phyloP scores from a whole-genome alignment of 208 protist genomes.

The Entamoeba nuttalli region DNA sequence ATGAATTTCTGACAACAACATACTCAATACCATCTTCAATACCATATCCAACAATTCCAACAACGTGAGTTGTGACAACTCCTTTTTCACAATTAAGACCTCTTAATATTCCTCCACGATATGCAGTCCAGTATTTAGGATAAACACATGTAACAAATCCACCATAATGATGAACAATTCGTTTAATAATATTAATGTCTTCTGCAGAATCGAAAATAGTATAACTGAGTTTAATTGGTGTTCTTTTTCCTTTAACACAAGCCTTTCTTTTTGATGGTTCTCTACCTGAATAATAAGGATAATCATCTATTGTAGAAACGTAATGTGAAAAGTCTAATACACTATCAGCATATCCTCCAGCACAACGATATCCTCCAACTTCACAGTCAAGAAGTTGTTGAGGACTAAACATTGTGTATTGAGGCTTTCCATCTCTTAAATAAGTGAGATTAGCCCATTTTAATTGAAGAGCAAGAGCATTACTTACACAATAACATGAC shows the following conservation, averaged over 20 bases:
- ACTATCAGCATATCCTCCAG: neutral
- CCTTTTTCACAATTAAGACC: neutral
- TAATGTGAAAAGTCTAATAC: neutral
- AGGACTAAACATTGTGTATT: neutral
- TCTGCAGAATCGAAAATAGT: neutral
- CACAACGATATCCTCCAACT: neutral
- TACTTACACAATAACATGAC: neutral
- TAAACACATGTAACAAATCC: neutral
- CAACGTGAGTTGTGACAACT: neutral
- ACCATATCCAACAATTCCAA: constrained; percentile 25
- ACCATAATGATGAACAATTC: neutral
- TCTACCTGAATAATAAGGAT: neutral
- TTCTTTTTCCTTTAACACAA: neutral
- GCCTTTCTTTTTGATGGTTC: neutral
- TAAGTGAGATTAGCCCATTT: neutral
- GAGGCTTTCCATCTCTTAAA: neutral
- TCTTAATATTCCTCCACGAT: neutral
- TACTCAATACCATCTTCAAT: neutral
- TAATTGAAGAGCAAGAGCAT: neutral
- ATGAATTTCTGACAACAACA: neutral
- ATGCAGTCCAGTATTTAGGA: neutral
- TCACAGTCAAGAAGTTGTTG: neutral
- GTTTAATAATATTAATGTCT: neutral
- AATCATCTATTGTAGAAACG: neutral
- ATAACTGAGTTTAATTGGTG: neutral